Base-by-base conservation (phyloP, 257 asterid genomes). In the Penstemon newberryi region DNA sequence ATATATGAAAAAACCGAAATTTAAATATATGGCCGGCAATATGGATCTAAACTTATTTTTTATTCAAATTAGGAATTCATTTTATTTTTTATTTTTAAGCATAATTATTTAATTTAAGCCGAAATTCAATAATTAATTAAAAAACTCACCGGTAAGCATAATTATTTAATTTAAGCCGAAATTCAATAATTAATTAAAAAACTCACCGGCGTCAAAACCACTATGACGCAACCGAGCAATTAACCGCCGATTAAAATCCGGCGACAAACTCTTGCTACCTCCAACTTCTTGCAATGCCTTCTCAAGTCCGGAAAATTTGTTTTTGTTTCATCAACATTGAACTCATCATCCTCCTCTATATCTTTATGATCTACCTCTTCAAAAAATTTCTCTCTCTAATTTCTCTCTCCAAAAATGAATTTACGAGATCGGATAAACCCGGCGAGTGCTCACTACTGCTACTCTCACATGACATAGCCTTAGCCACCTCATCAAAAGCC, bases 361-460 rank as follows among this genome's bases (percentile, higher is more conserved):
- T 46, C 74, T 37, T 6, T 55, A n/a, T 13, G 60, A 37, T 64
- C 72, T 3, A 44, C 44, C 8, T 74, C 82, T 4, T 41, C 63
- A 0, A 8, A 8, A 5, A 8, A 13, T 4, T 45, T 2, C 64
- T 67, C 1, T 77, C 85, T n/a, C 73, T 56, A 3, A 60, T 39
- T 7, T 75, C 87, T 39, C 82, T 75, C 76, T 88, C 93, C 3
- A 92, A 60, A 77, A 86, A 92, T 13, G 92, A 89, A 50, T 89
- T 84, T 3, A 88, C 88, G 47, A 87, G 92, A 57, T 70, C 82
- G 0, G 92, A 89, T 55, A 88, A 72, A 71, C 85, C 89, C 40
- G 83, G 77, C 1, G 93, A 86, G 75, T 91, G 84, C 63, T 91
- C 96, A 83, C 96, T 87, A 54, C 96, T 96, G 84, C 96, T 92